Conservation (phyloP, 2,329 filamentous ascomycete genomes). For the Fusarium sp. region DNA sequence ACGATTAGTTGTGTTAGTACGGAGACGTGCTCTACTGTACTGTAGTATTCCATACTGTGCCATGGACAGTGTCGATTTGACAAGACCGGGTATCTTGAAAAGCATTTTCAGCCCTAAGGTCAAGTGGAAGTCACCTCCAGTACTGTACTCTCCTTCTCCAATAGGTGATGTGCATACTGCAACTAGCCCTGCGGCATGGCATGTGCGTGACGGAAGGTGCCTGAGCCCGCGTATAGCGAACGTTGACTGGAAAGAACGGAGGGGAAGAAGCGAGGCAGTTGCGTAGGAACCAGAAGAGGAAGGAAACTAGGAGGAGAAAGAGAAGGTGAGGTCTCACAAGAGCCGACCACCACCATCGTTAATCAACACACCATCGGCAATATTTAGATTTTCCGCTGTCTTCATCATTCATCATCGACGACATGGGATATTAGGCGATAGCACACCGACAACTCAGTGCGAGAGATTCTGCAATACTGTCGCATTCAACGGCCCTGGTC, state of each 20-base stretch:
- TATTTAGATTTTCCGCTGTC: neutral
- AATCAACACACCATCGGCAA: neutral
- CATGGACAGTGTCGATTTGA: constrained; percentile 27
- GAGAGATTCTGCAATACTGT: constrained; percentile 29
- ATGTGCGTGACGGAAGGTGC: constrained; percentile 31
- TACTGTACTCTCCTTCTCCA: constrained; percentile 23
- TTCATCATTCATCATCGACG: constrained; percentile 11
- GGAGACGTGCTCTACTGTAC: neutral
- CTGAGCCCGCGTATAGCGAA: constrained; percentile 38
- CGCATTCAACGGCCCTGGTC: constrained; percentile 1
- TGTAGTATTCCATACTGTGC: neutral
- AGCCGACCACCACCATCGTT: constrained; percentile 10
- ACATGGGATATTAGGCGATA: neutral
- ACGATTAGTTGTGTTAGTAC: neutral
- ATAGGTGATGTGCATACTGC: constrained; percentile 39
- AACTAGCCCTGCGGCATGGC: constrained; percentile 36
- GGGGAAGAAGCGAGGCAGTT: constrained; percentile 26
- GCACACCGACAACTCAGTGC: constrained; percentile 23
- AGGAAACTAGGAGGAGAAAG: constrained; percentile 25
- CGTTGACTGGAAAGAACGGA: constrained; percentile 35
- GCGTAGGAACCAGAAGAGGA: constrained; percentile 31
- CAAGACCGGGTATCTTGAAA: constrained; percentile 4
- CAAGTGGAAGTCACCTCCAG: constrained; percentile 1
- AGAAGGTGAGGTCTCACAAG: constrained; percentile 25
- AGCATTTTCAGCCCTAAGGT: constrained; percentile 37